Percentiles rank a stretch among this genome's conserved stretches.
Evolutionary conservation across 495 filamentous ascomycete species (phyloP).

Genomic region (Hamigera avellanea): DNA sequence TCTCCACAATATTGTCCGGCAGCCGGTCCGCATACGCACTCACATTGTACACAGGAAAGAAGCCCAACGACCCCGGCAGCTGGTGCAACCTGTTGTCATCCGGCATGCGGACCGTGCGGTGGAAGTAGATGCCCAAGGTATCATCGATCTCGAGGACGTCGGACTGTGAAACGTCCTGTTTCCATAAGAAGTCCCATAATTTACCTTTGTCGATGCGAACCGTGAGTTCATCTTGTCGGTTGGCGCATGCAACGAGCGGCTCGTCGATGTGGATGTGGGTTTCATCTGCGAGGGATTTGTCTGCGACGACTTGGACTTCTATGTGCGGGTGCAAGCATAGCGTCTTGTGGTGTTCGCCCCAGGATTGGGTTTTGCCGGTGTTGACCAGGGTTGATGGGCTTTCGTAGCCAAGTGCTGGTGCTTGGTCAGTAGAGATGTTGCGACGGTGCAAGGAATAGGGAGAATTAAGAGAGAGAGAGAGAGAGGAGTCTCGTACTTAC

Average conservation of each 20-base stretch:
- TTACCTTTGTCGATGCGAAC: too few species aligned
- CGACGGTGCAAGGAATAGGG: too few species aligned
- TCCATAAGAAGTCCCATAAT: too few species aligned
- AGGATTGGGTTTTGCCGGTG: too few species aligned
- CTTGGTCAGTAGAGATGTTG: too few species aligned
- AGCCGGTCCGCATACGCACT: conserved; percentile 15
- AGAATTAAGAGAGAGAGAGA: too few species aligned
- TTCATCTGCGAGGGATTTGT: not conserved
- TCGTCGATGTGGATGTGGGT: not conserved
- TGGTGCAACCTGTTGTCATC: conserved; percentile 20
- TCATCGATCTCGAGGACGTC: not conserved
- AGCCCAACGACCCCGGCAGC: conserved; percentile 24
- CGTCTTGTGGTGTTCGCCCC: not conserved
- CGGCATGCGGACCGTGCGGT: conserved; percentile 33
- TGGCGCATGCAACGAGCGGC: not conserved
- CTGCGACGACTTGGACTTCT: not conserved
- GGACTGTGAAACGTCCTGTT: too few species aligned
- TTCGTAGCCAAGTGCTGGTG: too few species aligned
- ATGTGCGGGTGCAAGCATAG: not conserved
- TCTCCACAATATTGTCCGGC: conserved; percentile 17
- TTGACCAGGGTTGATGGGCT: too few species aligned
- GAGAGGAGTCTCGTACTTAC: too few species aligned
- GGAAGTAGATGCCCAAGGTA: conserved; percentile 10
- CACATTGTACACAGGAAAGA: conserved; percentile 30
- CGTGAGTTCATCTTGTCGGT: not conserved